phyloP scores from a whole-genome alignment of 2,329 filamentous ascomycete genomes.

The Aspergillus japonicus region DNA sequence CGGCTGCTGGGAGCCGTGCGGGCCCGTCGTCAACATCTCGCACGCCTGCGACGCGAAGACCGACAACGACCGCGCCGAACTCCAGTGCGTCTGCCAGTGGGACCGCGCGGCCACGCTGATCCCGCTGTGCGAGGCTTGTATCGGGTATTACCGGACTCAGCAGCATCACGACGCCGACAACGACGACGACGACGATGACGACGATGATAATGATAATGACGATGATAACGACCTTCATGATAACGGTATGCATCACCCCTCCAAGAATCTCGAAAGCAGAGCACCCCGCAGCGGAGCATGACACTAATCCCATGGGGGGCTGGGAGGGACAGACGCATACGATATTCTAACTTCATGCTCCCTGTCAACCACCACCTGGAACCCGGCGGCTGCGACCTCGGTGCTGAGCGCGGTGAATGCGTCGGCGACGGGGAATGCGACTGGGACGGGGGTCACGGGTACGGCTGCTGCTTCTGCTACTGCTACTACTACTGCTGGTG shows the following conservation, averaged over 20 bases:
- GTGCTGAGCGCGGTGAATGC: slow-evolving; percentile 5
- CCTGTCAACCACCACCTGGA: slow-evolving; percentile 29
- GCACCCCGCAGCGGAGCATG: no score
- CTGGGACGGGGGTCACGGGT: not conserved
- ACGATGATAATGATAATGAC: not conserved
- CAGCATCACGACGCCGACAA: slow-evolving; percentile 17
- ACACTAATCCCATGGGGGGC: no score
- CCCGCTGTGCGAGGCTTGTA: slow-evolving; percentile 34
- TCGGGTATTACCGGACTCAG: slow-evolving; percentile 26
- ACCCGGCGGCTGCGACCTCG: slow-evolving; percentile 23
- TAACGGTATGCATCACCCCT: slow-evolving; percentile 23
- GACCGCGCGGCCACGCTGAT: slow-evolving; percentile 25
- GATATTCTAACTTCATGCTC: slow-evolving; percentile 30
- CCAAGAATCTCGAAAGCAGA: no score
- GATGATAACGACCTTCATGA: slow-evolving; percentile 18
- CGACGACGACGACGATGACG: slow-evolving; percentile 10
- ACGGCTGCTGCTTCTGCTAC: not conserved
- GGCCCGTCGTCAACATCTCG: slow-evolving; percentile 24
- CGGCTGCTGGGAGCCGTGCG: slow-evolving; percentile 28
- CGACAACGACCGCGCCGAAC: slow-evolving; percentile 26
- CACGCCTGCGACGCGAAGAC: slow-evolving; percentile 24
- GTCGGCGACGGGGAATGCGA: not conserved
- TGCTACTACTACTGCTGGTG: not conserved
- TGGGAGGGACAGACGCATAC: slow-evolving; percentile 25
- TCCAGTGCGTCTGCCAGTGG: slow-evolving; percentile 32